phyloP scores from a whole-genome alignment of 2,329 filamentous ascomycete genomes.

The Ciborinia camelliae region DNA sequence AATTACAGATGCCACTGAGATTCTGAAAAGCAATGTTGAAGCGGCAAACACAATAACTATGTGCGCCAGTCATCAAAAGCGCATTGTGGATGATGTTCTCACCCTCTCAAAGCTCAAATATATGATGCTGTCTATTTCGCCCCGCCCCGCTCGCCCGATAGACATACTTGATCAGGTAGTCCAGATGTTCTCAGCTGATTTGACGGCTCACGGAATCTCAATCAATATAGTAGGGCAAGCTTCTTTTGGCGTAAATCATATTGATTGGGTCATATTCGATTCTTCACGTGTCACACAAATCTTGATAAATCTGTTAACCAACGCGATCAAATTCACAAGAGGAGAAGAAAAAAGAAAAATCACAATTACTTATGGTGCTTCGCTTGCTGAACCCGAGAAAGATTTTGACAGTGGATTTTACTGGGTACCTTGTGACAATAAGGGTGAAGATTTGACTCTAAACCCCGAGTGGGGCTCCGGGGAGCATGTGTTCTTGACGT shows the following conservation, averaged over 20 bases:
- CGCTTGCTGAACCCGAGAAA: constrained; percentile 23
- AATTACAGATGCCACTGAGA: constrained; percentile 47
- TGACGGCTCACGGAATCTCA: constrained; percentile 64
- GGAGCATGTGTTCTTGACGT: constrained; percentile 63
- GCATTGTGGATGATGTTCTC: constrained; percentile 72
- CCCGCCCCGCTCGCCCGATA: constrained; percentile 61
- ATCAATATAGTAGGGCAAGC: constrained; percentile 62
- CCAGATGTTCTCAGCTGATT: constrained; percentile 76
- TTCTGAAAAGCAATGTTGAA: constrained; percentile 55
- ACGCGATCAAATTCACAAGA: constrained; percentile 80
- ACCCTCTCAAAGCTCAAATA: constrained; percentile 75
- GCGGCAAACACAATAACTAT: constrained; percentile 74
- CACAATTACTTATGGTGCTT: constrained; percentile 39
- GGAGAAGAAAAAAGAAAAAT: constrained; percentile 57
- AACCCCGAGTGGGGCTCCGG: constrained; percentile 36
- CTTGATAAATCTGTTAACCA: constrained; percentile 76
- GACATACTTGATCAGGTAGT: constrained; percentile 62
- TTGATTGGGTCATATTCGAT: constrained; percentile 68
- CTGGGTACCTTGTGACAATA: constrained; percentile 27
- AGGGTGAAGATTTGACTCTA: constrained; percentile 24
- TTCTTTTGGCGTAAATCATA: constrained; percentile 53
- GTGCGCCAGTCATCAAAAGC: constrained; percentile 76
- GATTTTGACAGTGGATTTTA: constrained; percentile 23
- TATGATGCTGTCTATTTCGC: constrained; percentile 68
- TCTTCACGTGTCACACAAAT: constrained; percentile 75